Base-by-base conservation (phyloP, 2,329 filamentous ascomycete species). In the Monosporascus sp. region DNA sequence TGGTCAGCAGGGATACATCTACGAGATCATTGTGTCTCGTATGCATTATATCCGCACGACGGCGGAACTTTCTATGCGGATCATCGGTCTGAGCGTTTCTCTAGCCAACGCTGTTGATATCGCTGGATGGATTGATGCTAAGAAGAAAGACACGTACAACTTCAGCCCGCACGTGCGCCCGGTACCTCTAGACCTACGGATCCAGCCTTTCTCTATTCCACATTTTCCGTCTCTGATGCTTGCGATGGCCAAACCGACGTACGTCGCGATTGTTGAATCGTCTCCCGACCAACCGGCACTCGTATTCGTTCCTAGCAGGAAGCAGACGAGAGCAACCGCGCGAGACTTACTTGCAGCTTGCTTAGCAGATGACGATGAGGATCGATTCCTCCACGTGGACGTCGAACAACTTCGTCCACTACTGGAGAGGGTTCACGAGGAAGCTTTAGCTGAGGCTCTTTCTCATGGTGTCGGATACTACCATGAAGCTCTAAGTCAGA, bases 141-240 rank as follows among this genome's bases (percentile, higher is more conserved):
- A 86, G 71, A 97, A 97, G 76, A 94, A 99, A 69, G 96, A 94
- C 48, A 96, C 96, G 59, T 99, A 93, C 80, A 99, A 99, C 75
- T 99, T 99, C 76, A 96, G 91, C 64, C 94, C 94, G 2, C 88
- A 93, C 65, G 86, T 93, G 56, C 87, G 95, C 53, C 88, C 91
- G 1, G 85, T 97, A 19, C 92, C 93, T 22, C 76, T 99, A 34
- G 93, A 97, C 69, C 82, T 99, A 53, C 91, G 97, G 68, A 88
- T 99, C 48, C 94, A 99, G 71, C 93, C 92, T 1, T 99, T 94
- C 74, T 90, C 87, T 27, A 96, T 96, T 56, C 91, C 95, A 47
- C 95, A 99, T 68, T 97, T 96, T 75, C 95, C 94, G 4, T 97
- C 94, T 11, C 81, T 99, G 41, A 99, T 99, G 94, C 82, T 99